A percentile compares a stretch with the other conserved stretches of the same genome.
Conservation (phyloP, 2,329 filamentous ascomycete species). For the Leptoxyphium fumago region DNA sequence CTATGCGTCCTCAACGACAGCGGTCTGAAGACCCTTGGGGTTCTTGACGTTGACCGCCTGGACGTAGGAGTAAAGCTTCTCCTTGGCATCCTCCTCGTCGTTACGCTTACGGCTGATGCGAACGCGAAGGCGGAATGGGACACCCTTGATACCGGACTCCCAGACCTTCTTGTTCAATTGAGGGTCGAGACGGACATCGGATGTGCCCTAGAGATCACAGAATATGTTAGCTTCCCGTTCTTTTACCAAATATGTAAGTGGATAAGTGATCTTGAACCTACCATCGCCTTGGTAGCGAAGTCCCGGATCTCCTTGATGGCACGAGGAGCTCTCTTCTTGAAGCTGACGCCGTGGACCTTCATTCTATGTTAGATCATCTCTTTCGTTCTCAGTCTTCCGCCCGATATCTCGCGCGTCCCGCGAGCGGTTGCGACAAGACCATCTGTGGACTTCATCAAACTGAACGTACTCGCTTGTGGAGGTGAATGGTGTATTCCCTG, state of each 20-base stretch:
- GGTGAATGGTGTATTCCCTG: constrained; percentile 99
- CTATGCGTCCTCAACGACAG: constrained; percentile 60
- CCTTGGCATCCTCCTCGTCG: constrained; percentile 98
- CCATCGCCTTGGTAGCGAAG: constrained; percentile 90
- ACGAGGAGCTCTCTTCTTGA: constrained; percentile 98
- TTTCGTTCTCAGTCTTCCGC: constrained; percentile 49
- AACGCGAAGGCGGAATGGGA: constrained; percentile 90
- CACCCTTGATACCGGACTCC: constrained; percentile 98
- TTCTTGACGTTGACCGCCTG: constrained; percentile 99
- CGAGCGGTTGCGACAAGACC: constrained; percentile 24
- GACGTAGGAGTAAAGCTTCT: constrained; percentile 99
- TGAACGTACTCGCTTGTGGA: constrained; percentile 95
- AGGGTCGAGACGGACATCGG: constrained; percentile 94
- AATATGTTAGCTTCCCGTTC: constrained; percentile 3
- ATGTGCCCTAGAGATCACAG: constrained; percentile 56
- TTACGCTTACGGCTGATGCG: constrained; percentile 99
- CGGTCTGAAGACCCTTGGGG: constrained; percentile 91
- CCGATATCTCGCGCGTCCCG: constrained; percentile 31
- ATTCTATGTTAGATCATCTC: constrained; percentile 21
- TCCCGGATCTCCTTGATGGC: constrained; percentile 99
- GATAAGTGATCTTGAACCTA: constrained; percentile 38
- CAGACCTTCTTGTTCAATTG: constrained; percentile 99
- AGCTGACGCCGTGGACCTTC: constrained; percentile 88
- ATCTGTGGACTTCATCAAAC: constrained; percentile 58
- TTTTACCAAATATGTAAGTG: not conserved